Evolutionary conservation across 805 yeast species (phyloP).

Genomic region (Candida piceae): DNA sequence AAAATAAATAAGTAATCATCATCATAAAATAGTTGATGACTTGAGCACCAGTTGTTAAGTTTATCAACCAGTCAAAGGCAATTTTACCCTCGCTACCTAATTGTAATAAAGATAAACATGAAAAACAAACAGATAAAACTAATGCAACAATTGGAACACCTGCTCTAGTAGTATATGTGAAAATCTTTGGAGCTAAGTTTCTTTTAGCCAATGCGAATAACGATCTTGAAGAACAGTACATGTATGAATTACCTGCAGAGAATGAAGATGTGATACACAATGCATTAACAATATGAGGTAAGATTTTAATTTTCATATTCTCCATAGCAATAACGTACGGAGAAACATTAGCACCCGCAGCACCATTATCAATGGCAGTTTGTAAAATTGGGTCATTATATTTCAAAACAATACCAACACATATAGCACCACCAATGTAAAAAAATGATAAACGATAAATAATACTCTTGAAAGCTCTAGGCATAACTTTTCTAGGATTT

Average conservation of each 20-base stretch:
- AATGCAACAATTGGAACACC: slow-evolving; percentile 69
- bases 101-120: slow-evolving; percentile 57
- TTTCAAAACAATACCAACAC: slow-evolving; percentile 34
- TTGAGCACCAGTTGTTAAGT: slow-evolving; percentile 41
- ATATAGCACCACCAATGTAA: slow-evolving; percentile 36
- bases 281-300: slow-evolving; percentile 72
- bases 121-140: slow-evolving; percentile 45
- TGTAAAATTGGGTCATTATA: slow-evolving; percentile 28
- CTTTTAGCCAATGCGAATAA: slow-evolving; percentile 60
- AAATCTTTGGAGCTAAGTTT: slow-evolving; percentile 65
- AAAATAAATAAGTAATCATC: slow-evolving; percentile 36
- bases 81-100: slow-evolving; percentile 27
- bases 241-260: slow-evolving; percentile 74
- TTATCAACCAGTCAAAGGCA: slow-evolving; percentile 39
- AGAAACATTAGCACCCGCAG: slow-evolving; percentile 68
- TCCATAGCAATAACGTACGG: slow-evolving; percentile 77
- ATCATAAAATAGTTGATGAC: slow-evolving; percentile 41
- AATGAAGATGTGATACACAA: slow-evolving; percentile 66
- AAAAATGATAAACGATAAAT: slow-evolving; percentile 36
- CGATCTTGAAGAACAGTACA: slow-evolving; percentile 55
- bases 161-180: slow-evolving; percentile 50
- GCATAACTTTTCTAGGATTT: slow-evolving; percentile 35
- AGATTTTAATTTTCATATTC: slow-evolving; percentile 50
- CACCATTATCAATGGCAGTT: slow-evolving; percentile 46
- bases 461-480: slow-evolving; percentile 35